Conservation (phyloP, 495 filamentous ascomycete species). For the Penicillium cataractarum region DNA sequence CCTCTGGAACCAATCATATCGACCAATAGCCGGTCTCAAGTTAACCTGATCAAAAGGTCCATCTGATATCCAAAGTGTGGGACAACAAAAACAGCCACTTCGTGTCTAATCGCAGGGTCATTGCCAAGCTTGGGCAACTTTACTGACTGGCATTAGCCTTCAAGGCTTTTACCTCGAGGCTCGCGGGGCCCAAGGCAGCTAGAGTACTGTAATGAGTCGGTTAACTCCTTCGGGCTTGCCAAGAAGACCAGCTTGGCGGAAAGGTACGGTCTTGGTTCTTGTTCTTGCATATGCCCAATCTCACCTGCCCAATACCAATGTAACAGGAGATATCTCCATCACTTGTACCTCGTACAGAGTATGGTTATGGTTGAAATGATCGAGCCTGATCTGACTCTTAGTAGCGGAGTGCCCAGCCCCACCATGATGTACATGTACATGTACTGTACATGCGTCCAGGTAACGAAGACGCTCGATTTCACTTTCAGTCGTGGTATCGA, state of each 20-base stretch:
- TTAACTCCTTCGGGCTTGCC: slow-evolving; percentile 3
- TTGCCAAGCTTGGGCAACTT: background rate
- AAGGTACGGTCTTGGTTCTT: background rate
- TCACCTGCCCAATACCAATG: background rate
- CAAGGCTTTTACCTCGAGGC: background rate
- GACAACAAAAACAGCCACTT: background rate
- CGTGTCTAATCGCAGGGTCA: background rate
- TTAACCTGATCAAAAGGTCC: background rate
- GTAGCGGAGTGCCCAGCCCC: slow-evolving; percentile 16
- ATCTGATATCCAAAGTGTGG: background rate
- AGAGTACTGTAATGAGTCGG: background rate
- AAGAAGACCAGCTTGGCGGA: slow-evolving; percentile 3
- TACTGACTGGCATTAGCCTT: background rate
- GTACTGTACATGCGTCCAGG: slow-evolving; percentile 3
- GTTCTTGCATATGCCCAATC: background rate
- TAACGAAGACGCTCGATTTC: background rate
- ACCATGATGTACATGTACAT: slow-evolving; percentile 13
- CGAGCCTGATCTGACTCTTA: background rate
- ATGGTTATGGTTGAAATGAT: slow-evolving; percentile 9
- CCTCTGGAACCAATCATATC: background rate
- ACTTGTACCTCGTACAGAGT: no score
- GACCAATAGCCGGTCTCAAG: background rate
- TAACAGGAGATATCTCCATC: slow-evolving; percentile 2
- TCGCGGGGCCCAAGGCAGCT: background rate
- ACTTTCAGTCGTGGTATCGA: background rate